Conservation (phyloP, 495 filamentous ascomycete genomes). For the Sordaria brevicollis region DNA sequence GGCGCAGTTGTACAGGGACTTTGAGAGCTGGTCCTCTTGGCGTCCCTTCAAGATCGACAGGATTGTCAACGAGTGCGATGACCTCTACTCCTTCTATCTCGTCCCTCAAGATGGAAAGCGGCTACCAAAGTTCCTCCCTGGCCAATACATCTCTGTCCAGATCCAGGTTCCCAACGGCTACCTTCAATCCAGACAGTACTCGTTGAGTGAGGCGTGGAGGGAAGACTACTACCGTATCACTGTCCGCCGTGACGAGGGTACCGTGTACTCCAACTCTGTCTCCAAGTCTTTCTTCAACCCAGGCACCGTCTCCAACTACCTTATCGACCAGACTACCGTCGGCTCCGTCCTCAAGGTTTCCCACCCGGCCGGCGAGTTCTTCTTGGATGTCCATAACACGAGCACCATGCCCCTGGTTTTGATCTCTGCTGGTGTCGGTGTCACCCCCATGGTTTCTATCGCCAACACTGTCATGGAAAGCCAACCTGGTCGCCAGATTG, state of each 20-base stretch:
- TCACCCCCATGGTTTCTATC: conserved; percentile 59
- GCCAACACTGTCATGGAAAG: conserved; percentile 45
- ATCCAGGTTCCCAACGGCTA: conserved; percentile 45
- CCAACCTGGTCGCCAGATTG: conserved; percentile 36
- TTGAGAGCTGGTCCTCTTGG: conserved; percentile 52
- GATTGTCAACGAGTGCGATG: conserved; percentile 51
- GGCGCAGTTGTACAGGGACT: conserved; percentile 45
- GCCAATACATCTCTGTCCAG: conserved; percentile 60
- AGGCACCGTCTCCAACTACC: conserved; percentile 59
- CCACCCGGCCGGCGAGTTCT: conserved; percentile 64
- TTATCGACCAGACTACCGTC: conserved; percentile 49
- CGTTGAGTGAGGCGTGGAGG: conserved; percentile 51
- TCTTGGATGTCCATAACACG: conserved; percentile 36
- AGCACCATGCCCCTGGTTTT: conserved; percentile 46
- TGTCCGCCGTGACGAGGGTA: conserved; percentile 55
- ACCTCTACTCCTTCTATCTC: conserved; percentile 64
- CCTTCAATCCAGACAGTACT: conserved; percentile 62
- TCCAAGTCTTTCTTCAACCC: conserved; percentile 32
- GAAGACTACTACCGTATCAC: conserved; percentile 57
- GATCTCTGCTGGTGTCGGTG: conserved; percentile 59
- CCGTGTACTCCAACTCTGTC: conserved; percentile 31
- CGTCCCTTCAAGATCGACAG: conserved; percentile 53
- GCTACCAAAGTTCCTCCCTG: conserved; percentile 52
- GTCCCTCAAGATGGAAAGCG: conserved; percentile 50
- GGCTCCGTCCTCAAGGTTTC: conserved; percentile 54